Base-by-base conservation (phyloP, 441 rosid genomes). In the Erodium trifolium region DNA sequence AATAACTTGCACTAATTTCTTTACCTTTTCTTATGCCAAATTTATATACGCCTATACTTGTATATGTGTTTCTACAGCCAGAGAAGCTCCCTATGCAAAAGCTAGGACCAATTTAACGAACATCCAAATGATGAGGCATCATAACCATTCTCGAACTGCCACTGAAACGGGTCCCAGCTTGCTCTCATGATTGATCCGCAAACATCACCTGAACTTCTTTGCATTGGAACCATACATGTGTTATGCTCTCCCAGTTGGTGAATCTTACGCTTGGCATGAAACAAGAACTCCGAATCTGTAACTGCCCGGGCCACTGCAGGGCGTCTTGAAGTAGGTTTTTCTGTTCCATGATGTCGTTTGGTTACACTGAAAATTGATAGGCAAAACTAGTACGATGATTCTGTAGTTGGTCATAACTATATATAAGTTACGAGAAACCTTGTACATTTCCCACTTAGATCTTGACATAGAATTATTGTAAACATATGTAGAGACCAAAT, bases 31-130 rank as follows among this genome's bases (percentile, higher is more conserved):
- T 23, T 23, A 23, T 23, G 27, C 27, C 27, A 23, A 23, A 23
- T 23, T 68, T 8, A 1, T 29, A 70, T 66, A 59, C 60, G 51
- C 13, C 13, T 31, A n/a, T 63, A 23, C 18, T 3, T 63, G 72
- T 43, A 60, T 43, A 62, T 11, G 31, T 49, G 9, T 35, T 43
- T 70, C 14, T 65, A 70, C 91, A 94, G 99, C 86, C 31, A 84
- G 97, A 85, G 97, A 96, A 63, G 97, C 99, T 68, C 96, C 99
- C 1, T 94, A 91, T 70, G 99, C 78, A 0, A 70, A 70, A 71
- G 68, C 74, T 18, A 63, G 78, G 53, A 75, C 74, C n/a, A 65
- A 55, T 7, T 65, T 65, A 4, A 45, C 68, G 0, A 68, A 71
- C 13, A 65, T 71, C 34, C 73, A 71, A 65, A 11, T 71, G 69